Percentiles rank a stretch among this genome's conserved stretches.
phyloP scores from a whole-genome alignment of 306 rosid genomes.

The Calophaca sinica region DNA sequence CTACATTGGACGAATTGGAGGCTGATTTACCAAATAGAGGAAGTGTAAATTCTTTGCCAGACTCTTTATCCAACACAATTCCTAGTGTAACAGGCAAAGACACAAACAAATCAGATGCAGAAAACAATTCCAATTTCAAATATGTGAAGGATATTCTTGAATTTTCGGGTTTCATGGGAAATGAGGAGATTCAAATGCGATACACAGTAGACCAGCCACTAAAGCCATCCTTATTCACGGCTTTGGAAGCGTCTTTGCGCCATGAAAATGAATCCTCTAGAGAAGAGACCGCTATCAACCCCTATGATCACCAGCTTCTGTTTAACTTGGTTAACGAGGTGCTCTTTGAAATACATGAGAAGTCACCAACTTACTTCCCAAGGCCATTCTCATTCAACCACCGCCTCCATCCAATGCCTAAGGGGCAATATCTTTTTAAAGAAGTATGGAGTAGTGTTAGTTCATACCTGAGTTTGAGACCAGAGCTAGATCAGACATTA shows the following conservation, averaged over 20 bases:
- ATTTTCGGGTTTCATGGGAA: conserved; percentile 62
- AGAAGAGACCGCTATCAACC: conserved; percentile 36
- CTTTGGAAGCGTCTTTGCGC: conserved; percentile 49
- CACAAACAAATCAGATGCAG: conserved; percentile 38
- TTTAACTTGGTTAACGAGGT: conserved; percentile 73
- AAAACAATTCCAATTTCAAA: conserved; percentile 56
- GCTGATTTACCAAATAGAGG: conserved; percentile 34
- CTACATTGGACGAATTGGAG: conserved; percentile 45
- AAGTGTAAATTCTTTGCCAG: conserved; percentile 39
- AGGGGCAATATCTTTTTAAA: conserved; percentile 63
- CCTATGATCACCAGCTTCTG: conserved; percentile 63
- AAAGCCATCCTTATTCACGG: conserved; percentile 57
- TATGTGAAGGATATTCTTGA: conserved; percentile 71
- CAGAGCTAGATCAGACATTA: conserved; percentile 77
- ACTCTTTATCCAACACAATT: conserved; percentile 4
- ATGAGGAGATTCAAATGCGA: conserved; percentile 53
- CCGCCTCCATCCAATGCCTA: conserved; percentile 58
- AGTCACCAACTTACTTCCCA: conserved; percentile 68
- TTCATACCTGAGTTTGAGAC: conserved; percentile 63
- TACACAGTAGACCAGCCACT: conserved; percentile 64
- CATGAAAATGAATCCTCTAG: conserved; percentile 52
- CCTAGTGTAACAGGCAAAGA: conserved; percentile 39
- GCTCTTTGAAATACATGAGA: conserved; percentile 62
- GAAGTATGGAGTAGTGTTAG: conserved; percentile 60
- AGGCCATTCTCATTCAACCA: conserved; percentile 57